Evolutionary conservation across 1,284 basidiomycete species (phyloP), one percentile per base, ranked within the genome.

Genomic region (Chiua sp.): DNA sequence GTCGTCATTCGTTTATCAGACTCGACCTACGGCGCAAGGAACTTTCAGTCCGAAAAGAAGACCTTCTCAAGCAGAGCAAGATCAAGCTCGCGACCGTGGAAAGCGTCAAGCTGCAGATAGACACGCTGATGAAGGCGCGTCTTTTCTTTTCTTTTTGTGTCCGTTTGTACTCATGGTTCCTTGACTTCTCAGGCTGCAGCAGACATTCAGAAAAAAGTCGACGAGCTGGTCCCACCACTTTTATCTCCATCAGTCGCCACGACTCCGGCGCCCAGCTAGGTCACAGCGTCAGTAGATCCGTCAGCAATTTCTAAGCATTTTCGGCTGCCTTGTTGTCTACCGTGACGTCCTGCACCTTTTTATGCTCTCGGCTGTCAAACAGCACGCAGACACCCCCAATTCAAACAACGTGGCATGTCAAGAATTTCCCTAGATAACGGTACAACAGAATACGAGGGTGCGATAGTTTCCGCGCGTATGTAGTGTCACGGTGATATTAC

Each of bases 171-270:
- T 61, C 56, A 69, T 60, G 32, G 20, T 55, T 47, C 42, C 47
- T 60, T 65, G 23, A 44, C 57, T 61, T 56, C 54, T 49, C 66
- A 91, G 89, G 82, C 84, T 49, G 88, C 89, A 7, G 76, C 82
- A 47, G 90, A 91, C 30, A 84, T 85, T 49, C 87, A 90, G 69
- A 90, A 87, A 78, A 90, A 87, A 70, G 87, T 92, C 2, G 83
- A 87, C 64, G 87, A 89, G 55, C 79, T 92, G 55, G 82, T 89
- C 26, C 78, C 82, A 60, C 74, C 85, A 56, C 68, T 79, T 13
- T 32, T 39, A 68, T 68, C 74, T 26, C 51, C 55, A 28, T 71
- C 74, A 20, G 55, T 62, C 22, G 64, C 68, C 58, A 59, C 65
- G 42, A 72, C 63, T 23, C 71, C 72, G 28, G 62, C 57, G n/a